These are phyloP conservation scores for Detonula confervacea DNA, from an alignment of 352 stramenopile genomes.

Conservation along the genomic window DNA sequence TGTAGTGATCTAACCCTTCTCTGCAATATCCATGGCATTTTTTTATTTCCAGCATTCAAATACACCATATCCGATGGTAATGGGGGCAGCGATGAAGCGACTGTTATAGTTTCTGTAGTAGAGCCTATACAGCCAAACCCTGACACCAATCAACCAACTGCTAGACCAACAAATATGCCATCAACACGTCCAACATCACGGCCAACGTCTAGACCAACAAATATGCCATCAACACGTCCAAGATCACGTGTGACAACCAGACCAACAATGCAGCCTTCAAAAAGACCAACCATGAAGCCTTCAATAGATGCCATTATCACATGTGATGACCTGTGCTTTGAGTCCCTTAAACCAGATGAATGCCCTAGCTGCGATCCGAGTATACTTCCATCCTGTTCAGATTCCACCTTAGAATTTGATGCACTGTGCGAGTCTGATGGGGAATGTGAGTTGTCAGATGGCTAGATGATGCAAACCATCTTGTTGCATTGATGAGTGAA, in stretches of 20 bases:
- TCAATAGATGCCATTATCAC: not conserved
- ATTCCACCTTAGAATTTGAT: not conserved
- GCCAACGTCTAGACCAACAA: not conserved
- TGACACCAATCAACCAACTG: not conserved
- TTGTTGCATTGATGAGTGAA: not conserved
- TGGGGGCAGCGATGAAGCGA: slow-evolving; percentile 8
- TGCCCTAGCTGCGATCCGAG: slow-evolving; percentile 21
- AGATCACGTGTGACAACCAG: too few species aligned
- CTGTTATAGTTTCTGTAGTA: slow-evolving; percentile 17
- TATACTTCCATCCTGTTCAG: slow-evolving; percentile 26
- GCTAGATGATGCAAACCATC: not conserved
- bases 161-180: not conserved
- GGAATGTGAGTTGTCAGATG: slow-evolving; percentile 22
- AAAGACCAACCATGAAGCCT: not conserved
- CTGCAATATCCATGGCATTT: not conserved
- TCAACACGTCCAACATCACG: too few species aligned
- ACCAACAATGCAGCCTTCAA: not conserved
- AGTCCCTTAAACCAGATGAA: not conserved
- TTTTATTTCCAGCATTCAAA: slow-evolving; percentile 5
- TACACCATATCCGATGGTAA: slow-evolving; percentile 19
- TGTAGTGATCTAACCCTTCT: not conserved
- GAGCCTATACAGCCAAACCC: not conserved
- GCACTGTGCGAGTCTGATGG: slow-evolving; percentile 33
- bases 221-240: slow-evolving; percentile 7
- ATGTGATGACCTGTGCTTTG: slow-evolving; percentile 25